Base-by-base conservation (phyloP, 2,329 filamentous ascomycete species). In the Fusarium devonianum region DNA sequence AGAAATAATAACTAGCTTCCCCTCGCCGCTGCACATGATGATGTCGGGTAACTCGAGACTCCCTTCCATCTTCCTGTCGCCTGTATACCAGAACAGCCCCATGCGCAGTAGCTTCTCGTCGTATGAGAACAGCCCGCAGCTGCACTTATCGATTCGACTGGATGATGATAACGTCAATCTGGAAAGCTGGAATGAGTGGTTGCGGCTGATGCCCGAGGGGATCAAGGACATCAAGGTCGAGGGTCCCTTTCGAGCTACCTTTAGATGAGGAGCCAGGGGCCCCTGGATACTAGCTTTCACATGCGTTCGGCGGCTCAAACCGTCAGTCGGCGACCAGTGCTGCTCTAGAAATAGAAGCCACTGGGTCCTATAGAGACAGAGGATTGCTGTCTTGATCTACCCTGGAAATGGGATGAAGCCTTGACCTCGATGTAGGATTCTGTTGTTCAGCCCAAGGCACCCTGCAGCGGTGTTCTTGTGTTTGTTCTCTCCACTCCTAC, bases 111-210 rank as follows among this genome's bases (percentile, higher is more conserved):
- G 68, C 39, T 68, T 73, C 38, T 71, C 72, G 7, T 71, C 72
- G 7, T 71, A 71, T 28, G 73, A 76, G 38, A 75, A 74, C n/a
- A 76, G 74, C 18, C 71, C 76, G 3, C 76, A 80, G 44, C 53
- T 84, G 25, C 77, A 75, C 40, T 63, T 85, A 7, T 78, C 76
- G 8, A 74, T 84, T 44, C 73, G 76, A 18, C 66, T 84, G 30
- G 73, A 73, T 3, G 80, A 82, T 29, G 79, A 81, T 17, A 73
- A 73, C 21, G 68, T 82, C 50, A 77, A 81, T 51, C 64, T 78
- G 42, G 80, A 84, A 39, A 76, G 69, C 44, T 83, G 81, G 81
- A 72, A 76, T 43, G 81, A 84, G 61, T 84, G 81, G 80, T 67
- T 85, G 54, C 77, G 81, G 16, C 70, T 80, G 62, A 80, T 84